Evolutionary conservation across 139 green algal species (phyloP).

Genomic region (Tetraselmis striata): DNA sequence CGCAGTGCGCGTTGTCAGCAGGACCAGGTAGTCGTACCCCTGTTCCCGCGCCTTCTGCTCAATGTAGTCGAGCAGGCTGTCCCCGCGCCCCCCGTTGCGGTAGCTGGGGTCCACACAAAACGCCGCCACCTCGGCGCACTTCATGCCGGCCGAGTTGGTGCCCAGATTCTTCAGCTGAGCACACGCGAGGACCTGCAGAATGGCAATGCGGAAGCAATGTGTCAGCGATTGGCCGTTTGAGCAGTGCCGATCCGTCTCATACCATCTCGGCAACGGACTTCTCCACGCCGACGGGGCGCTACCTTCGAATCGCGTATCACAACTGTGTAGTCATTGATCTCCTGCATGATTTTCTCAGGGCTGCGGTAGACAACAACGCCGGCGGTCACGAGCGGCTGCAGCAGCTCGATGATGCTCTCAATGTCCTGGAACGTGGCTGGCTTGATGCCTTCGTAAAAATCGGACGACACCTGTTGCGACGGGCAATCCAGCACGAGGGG

Average conservation of each 20-base stretch:
- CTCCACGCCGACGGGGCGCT: too few species aligned
- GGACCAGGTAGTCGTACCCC: constrained; percentile 63
- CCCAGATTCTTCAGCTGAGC: constrained; percentile 64
- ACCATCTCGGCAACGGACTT: too few species aligned
- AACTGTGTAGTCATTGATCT: constrained; percentile 5
- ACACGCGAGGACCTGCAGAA: constrained; percentile 65
- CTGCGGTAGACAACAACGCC: constrained; percentile 51
- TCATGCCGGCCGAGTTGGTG: constrained; percentile 29
- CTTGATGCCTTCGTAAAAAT: constrained; percentile 37
- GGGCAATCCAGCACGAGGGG: not conserved
- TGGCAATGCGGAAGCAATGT: too few species aligned
- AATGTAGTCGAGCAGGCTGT: constrained; percentile 76
- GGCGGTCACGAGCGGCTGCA: constrained; percentile 56
- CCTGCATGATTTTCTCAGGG: constrained; percentile 41
- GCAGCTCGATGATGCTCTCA: constrained; percentile 30
- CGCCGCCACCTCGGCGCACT: constrained; percentile 75
- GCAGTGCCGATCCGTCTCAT: too few species aligned
- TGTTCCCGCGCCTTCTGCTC: constrained; percentile 52
- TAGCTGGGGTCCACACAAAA: constrained; percentile 74
- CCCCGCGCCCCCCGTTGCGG: constrained; percentile 73
- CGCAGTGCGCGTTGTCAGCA: constrained; percentile 74
- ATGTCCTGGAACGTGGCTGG: constrained; percentile 17
- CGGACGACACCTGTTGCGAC: constrained; percentile 13
- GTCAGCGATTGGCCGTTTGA: too few species aligned
- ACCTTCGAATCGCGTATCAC: constrained; percentile 9